Evolutionary conservation across 192 early-diverging fungal species (phyloP).

Genomic region (Gryganskiella cystojenkinii): DNA sequence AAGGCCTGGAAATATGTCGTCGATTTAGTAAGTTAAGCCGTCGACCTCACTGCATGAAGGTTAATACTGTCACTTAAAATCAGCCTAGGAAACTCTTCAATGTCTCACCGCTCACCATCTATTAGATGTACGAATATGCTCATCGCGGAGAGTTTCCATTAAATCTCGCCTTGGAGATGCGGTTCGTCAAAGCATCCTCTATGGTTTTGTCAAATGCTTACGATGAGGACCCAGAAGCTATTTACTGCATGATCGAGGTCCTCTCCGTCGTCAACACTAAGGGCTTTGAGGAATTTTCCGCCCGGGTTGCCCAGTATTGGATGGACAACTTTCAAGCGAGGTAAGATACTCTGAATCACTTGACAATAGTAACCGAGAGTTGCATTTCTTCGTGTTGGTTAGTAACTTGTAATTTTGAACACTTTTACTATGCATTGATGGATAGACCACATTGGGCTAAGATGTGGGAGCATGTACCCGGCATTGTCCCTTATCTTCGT

Average conservation of each 20-base stretch:
- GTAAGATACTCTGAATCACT: constrained; percentile 3
- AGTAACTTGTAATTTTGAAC: background rate
- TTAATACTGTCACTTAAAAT: background rate
- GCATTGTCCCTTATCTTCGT: constrained; percentile 14
- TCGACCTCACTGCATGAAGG: too few species aligned
- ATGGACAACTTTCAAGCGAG: constrained; percentile 35
- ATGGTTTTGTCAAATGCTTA: constrained; percentile 25
- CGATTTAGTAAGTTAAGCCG: constrained; percentile 1
- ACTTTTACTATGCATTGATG: background rate
- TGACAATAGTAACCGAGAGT: too few species aligned
- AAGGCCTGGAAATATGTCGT: constrained; percentile 10
- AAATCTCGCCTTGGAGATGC: constrained; percentile 28
- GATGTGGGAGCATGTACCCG: constrained; percentile 27
- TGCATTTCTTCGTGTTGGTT: too few species aligned
- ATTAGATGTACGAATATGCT: constrained; percentile 32
- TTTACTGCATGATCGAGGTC: constrained; percentile 26
- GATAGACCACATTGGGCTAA: constrained; percentile 42
- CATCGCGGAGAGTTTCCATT: constrained; percentile 23
- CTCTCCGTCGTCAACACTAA: constrained; percentile 16
- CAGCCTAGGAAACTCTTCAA: background rate
- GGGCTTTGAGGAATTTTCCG: constrained; percentile 31
- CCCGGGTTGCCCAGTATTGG: constrained; percentile 32
- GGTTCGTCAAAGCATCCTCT: constrained; percentile 34
- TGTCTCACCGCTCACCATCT: too few species aligned
- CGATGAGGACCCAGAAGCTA: constrained; percentile 45